Evolutionary conservation across 2,329 filamentous ascomycete species (phyloP), one percentile per base, ranked within the genome.

Genomic region (Hymenoscyphus fructigenus): DNA sequence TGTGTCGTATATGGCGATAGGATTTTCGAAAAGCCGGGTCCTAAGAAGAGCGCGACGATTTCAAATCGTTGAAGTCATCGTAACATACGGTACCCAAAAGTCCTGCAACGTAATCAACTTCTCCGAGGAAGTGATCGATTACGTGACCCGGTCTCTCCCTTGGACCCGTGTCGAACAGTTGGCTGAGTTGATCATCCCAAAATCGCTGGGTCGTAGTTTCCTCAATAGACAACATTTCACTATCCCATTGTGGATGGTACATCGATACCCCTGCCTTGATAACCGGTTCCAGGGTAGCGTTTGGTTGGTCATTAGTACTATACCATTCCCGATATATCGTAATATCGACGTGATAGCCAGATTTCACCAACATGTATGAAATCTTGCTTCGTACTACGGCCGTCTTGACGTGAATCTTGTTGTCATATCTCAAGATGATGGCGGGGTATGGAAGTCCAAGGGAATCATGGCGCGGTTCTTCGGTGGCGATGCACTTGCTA

Each of bases 201-300:
- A 61, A 44, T 56, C 74, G 71, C 29, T 60, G 65, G 15, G 61
- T 41, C 12, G 63, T 68, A 2, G 65, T 69, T 6, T 66, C 34
- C 44, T 71, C 68, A 44, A 72, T 67, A n/a, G 69, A 69, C 50
- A 68, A 65, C 69, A 73, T 74, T 28, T 71, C 36, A 23, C 26
- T 50, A 26, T 75, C 73, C 75, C 75, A 76, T 9, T 65, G 57
- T 2, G 64, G 69, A 61, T 73, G 68, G 47, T 69, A 75, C 67
- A 76, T 69, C 1, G 72, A 69, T 6, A 75, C 67, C 47, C 70
- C 67, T 12, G 70, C 68, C 50, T 62, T 61, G 20, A 73, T 61
- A 3, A 60, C 47, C n/a, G 73, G 73, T 4, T 69, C 68, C 17
- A n/a, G 7, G n/a, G 7, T 47, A 9, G 71, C 73, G n/a, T 67